These are phyloP conservation scores for Vigna hirtella DNA, from an alignment of 306 rosid genomes.

Conservation along the genomic window DNA sequence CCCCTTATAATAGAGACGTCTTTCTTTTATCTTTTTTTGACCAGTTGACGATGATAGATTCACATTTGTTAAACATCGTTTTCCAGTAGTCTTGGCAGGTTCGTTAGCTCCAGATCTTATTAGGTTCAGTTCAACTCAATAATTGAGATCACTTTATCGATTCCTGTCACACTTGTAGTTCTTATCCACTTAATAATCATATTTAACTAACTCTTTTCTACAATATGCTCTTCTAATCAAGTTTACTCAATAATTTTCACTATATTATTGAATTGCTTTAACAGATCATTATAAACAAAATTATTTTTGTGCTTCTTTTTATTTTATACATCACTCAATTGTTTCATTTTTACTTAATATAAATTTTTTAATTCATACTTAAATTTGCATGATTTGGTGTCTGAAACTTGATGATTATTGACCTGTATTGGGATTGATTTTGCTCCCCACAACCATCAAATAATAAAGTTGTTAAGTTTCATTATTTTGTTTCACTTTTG, in stretches of 20 bases:
- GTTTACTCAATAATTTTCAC: background rate
- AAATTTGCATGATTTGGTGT: conserved; percentile 57
- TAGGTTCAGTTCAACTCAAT: conserved; percentile 33
- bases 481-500: conserved; percentile 78
- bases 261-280: too few species aligned
- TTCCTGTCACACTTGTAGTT: background rate
- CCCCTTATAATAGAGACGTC: background rate
- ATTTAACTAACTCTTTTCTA: background rate
- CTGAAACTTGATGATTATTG: conserved; percentile 71
- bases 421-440: conserved; percentile 76
- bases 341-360: too few species aligned
- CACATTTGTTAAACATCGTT: conserved; percentile 17
- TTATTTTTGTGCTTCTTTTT: too few species aligned
- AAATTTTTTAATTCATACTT: too few species aligned
- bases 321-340: too few species aligned
- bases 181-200: conserved; percentile 9
- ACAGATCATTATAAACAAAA: too few species aligned
- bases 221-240: conserved; percentile 10
- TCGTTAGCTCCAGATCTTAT: conserved; percentile 41
- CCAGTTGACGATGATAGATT: conserved; percentile 11
- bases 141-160: conserved; percentile 31
- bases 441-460: conserved; percentile 89
- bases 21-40: conserved; percentile 13
- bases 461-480: conserved; percentile 64
- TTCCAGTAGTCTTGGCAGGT: conserved; percentile 37